Conservation (phyloP, 2,329 filamentous ascomycete species). For the Cordyceps farinosa region DNA sequence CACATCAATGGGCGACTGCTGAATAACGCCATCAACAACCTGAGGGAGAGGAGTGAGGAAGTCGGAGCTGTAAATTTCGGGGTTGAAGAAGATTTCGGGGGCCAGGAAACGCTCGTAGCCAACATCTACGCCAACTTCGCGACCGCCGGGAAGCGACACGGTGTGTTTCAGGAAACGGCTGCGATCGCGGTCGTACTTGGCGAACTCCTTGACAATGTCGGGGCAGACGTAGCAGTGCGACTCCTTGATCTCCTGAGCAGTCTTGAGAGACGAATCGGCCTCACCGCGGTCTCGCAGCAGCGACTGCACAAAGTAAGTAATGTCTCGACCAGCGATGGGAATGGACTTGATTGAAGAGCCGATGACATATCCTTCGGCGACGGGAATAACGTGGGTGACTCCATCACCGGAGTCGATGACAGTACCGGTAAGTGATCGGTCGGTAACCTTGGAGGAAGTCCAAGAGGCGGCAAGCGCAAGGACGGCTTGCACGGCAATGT, state of each 20-base stretch:
- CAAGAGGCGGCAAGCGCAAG: conserved; percentile 94
- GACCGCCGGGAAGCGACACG: conserved; percentile 80
- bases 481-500: conserved; percentile 97
- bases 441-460: conserved; percentile 97
- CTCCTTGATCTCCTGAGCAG: conserved; percentile 96
- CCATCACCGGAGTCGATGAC: conserved; percentile 98
- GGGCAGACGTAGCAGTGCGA: conserved; percentile 98
- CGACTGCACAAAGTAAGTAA: conserved; percentile 98
- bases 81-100: conserved; percentile 99
- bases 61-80: conserved; percentile 98
- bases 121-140: conserved; percentile 81
- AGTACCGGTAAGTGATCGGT: conserved; percentile 91
- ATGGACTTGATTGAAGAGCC: conserved; percentile 99
- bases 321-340: conserved; percentile 94
- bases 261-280: conserved; percentile 94
- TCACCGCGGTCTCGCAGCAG: conserved; percentile 93
- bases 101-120: conserved; percentile 98
- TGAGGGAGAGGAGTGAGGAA: conserved; percentile 92
- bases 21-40: conserved; percentile 95
- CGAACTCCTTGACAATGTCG: conserved; percentile 98
- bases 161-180: conserved; percentile 88
- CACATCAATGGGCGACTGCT: conserved; percentile 96
- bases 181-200: conserved; percentile 87
- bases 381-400: conserved; percentile 98
- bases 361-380: conserved; percentile 98